These are phyloP conservation scores for Diutina siamensis DNA, from an alignment of 1,139 yeast genomes.

Conservation along the genomic window DNA sequence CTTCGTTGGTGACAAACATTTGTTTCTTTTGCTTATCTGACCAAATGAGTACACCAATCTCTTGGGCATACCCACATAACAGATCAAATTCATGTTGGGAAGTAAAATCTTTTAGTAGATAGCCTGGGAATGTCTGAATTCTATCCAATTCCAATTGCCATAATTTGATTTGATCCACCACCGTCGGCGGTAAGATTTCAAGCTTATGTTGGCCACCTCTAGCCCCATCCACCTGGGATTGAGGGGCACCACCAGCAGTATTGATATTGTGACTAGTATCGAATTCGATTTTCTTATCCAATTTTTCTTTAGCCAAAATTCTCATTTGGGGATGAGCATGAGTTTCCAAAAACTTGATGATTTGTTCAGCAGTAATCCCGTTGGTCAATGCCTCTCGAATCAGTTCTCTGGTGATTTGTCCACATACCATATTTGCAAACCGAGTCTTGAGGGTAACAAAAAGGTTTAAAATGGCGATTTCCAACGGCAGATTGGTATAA, in stretches of 20 bases:
- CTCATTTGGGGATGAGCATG: constrained; percentile 95
- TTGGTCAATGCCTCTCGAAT: constrained; percentile 71
- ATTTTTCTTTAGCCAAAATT: constrained; percentile 51
- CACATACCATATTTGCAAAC: constrained; percentile 86
- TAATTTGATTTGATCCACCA: constrained; percentile 83
- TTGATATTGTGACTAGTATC: constrained; percentile 47
- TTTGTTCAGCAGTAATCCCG: constrained; percentile 94
- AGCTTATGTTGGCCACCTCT: constrained; percentile 30
- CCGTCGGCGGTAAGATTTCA: constrained; percentile 84
- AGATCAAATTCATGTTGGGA: constrained; percentile 67
- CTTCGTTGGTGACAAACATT: constrained; percentile 74
- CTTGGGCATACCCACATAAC: constrained; percentile 69
- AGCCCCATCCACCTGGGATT: constrained; percentile 17
- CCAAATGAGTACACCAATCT: constrained; percentile 86
- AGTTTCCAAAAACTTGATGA: constrained; percentile 74
- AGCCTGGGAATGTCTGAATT: constrained; percentile 81
- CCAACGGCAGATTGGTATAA: constrained; percentile 89
- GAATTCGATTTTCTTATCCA: constrained; percentile 56
- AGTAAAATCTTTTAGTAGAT: constrained; percentile 74
- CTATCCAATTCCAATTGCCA: constrained; percentile 97
- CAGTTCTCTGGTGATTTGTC: constrained; percentile 87
- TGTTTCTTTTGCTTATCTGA: constrained; percentile 59
- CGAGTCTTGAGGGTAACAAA: constrained; percentile 79
- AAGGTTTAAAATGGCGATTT: constrained; percentile 80
- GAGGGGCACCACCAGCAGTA: constrained; percentile 35